Base-by-base conservation (phyloP, 1,139 yeast species). In the Lodderomyces oxycetoniae region DNA sequence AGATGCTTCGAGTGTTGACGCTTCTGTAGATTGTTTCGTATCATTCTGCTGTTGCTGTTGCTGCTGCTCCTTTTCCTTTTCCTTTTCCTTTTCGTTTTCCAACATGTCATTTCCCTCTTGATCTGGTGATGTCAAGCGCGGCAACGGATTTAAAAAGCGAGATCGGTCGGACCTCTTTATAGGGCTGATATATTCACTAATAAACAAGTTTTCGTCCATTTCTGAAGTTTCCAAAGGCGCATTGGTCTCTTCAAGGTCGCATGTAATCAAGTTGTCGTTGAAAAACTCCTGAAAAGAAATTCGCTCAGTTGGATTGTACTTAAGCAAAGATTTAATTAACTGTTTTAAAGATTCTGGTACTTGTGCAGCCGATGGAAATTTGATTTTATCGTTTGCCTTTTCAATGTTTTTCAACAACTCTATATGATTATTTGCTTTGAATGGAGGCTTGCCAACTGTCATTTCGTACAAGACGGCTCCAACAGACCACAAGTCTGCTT, bases 401-500 rank as follows among this genome's bases (percentile, higher is more conserved):
- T 89, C 95, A 43, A 91, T 91, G 51, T 79, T 84, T 55, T 83
- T 80, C 51, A 86, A 72, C 38, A 91, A 68, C 52, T 91, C 97
- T 43, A 91, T 79, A 53, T 89, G 97, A 53, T 89, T 91, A 4
- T 83, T 78, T 3, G 98, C 98, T 43, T 83, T 78, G 57, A 89
- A 91, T 1, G 98, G 98, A 1, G 98, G 96, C 53, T 75, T 82
- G 6, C 98, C 97, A 20, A 85, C 89, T 10, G 87, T 74, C 96
- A 91, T 88, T 58, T 91, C 98, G 56, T 82, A 91, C 11, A 88
- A 63, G 0, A 91, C 97, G 0, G 97, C 94, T 3, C 98, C 98
- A 4, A 91, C 96, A 2, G 96, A 87, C 98, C 98, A 91, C 43
- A 91, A 63, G 55, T 91, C 98, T 1, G 96, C 97, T 55, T 88